phyloP scores from a whole-genome alignment of 805 yeast species.

The Nakazawaea ernobii region DNA sequence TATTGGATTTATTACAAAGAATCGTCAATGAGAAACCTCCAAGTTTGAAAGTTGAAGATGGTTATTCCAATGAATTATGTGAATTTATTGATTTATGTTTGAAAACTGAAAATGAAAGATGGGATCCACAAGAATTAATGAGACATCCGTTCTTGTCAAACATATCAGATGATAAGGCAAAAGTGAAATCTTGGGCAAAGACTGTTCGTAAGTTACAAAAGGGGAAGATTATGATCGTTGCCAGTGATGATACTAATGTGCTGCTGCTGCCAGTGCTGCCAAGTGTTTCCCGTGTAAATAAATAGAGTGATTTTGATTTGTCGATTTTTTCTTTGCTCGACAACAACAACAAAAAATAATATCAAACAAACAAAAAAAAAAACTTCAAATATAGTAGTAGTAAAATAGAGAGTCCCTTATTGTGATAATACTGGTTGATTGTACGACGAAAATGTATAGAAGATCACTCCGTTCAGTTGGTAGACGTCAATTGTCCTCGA shows the following conservation, averaged over 20 bases:
- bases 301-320: background rate
- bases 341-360: background rate
- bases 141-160: conserved; percentile 27
- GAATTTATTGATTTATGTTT: conserved; percentile 71
- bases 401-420: too few relatives aligned
- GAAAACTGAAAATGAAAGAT: conserved; percentile 66
- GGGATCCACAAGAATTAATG: conserved; percentile 68
- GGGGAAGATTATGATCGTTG: conserved; percentile 22
- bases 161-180: conserved; percentile 22
- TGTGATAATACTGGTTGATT: background rate
- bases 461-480: background rate
- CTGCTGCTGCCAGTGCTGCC: conserved; percentile 1
- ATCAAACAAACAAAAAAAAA: background rate
- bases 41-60: conserved; percentile 36
- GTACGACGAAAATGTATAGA: background rate
- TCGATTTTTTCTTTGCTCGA: background rate
- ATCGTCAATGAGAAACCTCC: conserved; percentile 95
- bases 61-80: conserved; percentile 49
- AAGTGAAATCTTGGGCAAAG: conserved; percentile 29
- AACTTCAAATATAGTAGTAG: background rate
- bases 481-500: conserved; percentile 5
- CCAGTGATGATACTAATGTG: too few relatives aligned
- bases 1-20: conserved; percentile 82
- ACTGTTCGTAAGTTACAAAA: conserved; percentile 31
- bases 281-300: background rate